Evolutionary conservation across 106 monocot species (phyloP).

Genomic region (Dioscorea alata): DNA sequence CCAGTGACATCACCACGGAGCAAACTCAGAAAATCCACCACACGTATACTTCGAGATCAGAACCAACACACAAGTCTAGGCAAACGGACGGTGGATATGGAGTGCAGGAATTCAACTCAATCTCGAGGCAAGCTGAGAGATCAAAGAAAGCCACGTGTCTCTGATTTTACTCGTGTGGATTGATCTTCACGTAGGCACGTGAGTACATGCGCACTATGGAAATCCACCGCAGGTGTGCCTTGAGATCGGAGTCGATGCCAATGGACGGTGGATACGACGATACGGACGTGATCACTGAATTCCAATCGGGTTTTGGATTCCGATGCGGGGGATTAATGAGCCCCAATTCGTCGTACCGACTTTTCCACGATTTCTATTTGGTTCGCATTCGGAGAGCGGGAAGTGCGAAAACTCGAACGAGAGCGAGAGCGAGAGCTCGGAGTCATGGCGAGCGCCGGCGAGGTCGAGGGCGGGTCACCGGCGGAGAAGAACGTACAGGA

Average conservation of each 20-base stretch:
- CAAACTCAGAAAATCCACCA: no score
- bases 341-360: neutral
- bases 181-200: neutral
- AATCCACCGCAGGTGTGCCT: neutral
- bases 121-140: neutral
- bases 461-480: slow-evolving; percentile 1
- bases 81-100: no score
- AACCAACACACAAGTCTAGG: no score
- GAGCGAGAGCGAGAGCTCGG: neutral
- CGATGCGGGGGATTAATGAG: neutral
- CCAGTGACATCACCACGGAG: no score
- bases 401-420: neutral
- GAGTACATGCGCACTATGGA: neutral
- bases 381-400: slow-evolving; percentile 4
- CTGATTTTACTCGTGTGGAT: neutral
- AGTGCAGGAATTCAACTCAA: neutral
- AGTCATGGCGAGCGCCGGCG: neutral
- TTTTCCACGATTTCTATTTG: neutral
- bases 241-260: neutral
- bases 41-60: no score
- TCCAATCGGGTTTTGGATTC: slow-evolving; percentile 8
- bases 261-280: neutral
- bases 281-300: slow-evolving; percentile 1
- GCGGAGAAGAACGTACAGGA: neutral
- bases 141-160: neutral